phyloP scores from a whole-genome alignment of 2,329 filamentous ascomycete species.

The Lachnellula arida region DNA sequence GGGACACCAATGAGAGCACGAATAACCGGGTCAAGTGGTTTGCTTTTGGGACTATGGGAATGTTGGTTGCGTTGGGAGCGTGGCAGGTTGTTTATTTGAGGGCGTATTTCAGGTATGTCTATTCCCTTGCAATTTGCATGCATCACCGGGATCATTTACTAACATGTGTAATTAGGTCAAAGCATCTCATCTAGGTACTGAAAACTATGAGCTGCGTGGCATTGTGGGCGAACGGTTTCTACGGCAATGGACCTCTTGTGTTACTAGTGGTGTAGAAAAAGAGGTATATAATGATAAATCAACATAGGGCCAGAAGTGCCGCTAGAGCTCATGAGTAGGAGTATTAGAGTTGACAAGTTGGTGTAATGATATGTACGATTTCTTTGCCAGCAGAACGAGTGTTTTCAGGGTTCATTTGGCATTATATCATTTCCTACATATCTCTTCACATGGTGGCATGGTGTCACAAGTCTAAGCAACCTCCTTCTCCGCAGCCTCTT shows the following conservation, averaged over 20 bases:
- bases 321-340: background rate
- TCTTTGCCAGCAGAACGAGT: background rate
- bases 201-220: slow-evolving; percentile 6
- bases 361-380: background rate
- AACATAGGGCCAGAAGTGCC: slow-evolving; percentile 10
- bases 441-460: slow-evolving; percentile 35
- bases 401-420: background rate
- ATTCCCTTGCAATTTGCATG: background rate
- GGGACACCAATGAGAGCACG: slow-evolving; percentile 99
- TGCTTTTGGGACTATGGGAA: slow-evolving; percentile 85
- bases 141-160: slow-evolving; percentile 2
- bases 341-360: background rate
- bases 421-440: background rate
- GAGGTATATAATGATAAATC: slow-evolving; percentile 24
- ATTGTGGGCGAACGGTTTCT: slow-evolving; percentile 8
- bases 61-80: slow-evolving; percentile 80
- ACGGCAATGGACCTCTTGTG: slow-evolving; percentile 19
- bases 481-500: slow-evolving; percentile 47
- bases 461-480: slow-evolving; percentile 43
- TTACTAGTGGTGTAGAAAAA: slow-evolving; percentile 26
- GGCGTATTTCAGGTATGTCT: slow-evolving; percentile 80
- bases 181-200: slow-evolving; percentile 58
- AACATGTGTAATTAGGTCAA: slow-evolving; percentile 44
- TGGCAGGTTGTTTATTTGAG: slow-evolving; percentile 98
- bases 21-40: slow-evolving; percentile 99